Evolutionary conservation across 75 land plant genomes (phyloP), one percentile per base, ranked within the genome.

Genomic region (Sequoia sempervirens): DNA sequence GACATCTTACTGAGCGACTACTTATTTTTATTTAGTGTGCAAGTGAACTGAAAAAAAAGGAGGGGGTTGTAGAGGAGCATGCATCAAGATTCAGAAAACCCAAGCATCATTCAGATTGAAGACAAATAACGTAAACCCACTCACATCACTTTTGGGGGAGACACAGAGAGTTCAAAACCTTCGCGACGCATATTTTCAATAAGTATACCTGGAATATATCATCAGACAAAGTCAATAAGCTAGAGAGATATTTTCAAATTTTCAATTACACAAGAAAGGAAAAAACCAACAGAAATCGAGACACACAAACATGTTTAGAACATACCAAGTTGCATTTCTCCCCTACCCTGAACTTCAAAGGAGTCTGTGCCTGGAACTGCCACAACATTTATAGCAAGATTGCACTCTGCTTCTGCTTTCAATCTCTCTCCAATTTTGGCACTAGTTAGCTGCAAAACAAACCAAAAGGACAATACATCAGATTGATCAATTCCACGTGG

Each of bases 131-230:
- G 32, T 54, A 15, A 54, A 28, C 30, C 30, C 58, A 88, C 93
- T 91, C 87, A 96, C 94, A 98, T 94, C 73, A 98, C 99, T 84
- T 91, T 98, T 13, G 99, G 99, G 3, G 99, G 99, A 81, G 99
- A 98, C 13, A 98, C 99, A 28, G 99, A 98, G 2, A 98, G 94
- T 83, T 98, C 99, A 90, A 95, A 98, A 17, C 98, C 98, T 87
- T 98, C 99, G 20, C 99, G 95, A 81, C 99, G 93, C 99, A 98
- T 98, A 81, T 98, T 98, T 84, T 98, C 99, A 84, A 98, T 91
- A 50, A 98, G 88, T 81, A 98, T 96, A 66, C 99, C 99, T 96
- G 90, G 84, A 88, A 83, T 8, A 66, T 64, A 17, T 82, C 41
- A 69, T 34, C 18, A 52, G 46, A 56, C 41, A 83, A 83, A 75